Evolutionary conservation across 202 grass and related monocot genomes (phyloP).

Genomic region (Musa balbisiana): DNA sequence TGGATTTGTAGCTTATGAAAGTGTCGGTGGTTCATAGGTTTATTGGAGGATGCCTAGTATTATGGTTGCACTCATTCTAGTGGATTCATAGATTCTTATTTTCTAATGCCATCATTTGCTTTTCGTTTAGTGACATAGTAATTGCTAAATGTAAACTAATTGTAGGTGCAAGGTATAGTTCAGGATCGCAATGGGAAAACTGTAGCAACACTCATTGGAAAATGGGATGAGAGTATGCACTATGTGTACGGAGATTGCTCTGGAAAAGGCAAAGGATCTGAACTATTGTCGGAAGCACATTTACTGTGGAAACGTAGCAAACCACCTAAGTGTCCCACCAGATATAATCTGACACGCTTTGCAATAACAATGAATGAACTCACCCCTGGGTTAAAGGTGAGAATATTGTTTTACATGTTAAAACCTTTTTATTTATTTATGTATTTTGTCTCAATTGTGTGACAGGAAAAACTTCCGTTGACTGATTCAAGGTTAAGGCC

Average conservation of each 20-base stretch:
- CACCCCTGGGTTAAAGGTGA: constrained; percentile 71
- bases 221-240: constrained; percentile 99
- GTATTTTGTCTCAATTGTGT: constrained; percentile 8
- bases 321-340: constrained; percentile 68
- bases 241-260: constrained; percentile 90
- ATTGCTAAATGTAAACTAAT: neutral
- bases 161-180: constrained; percentile 89
- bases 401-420: constrained; percentile 11
- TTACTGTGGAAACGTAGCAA: constrained; percentile 81
- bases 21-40: neutral
- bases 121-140: neutral
- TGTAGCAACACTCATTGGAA: constrained; percentile 89
- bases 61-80: neutral
- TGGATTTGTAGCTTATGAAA: neutral
- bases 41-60: neutral
- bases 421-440: constrained; percentile 10
- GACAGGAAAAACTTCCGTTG: constrained; percentile 81
- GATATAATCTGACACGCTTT: constrained; percentile 91
- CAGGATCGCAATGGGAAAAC: constrained; percentile 83
- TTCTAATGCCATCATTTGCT: no score
- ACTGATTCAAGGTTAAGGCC: constrained; percentile 95
- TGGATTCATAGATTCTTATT: no score
- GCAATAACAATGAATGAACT: constrained; percentile 97
- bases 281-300: constrained; percentile 70
- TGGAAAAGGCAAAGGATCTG: constrained; percentile 81